Conservation (phyloP, 108 stramenopile genomes). For the Mayamaea pseudoterrestris region DNA sequence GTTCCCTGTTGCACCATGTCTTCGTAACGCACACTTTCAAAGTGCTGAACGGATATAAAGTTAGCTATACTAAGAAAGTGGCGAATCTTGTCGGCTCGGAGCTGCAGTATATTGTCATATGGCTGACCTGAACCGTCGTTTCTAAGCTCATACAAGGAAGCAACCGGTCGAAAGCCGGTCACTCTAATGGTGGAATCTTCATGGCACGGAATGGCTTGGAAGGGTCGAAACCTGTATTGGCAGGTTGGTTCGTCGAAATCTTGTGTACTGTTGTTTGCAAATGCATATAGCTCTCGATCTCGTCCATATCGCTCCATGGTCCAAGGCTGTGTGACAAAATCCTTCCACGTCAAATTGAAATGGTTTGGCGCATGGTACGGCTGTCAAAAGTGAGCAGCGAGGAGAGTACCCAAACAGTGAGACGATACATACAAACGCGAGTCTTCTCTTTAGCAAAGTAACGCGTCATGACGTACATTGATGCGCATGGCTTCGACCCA, state of each 20-base stretch:
- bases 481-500: no score
- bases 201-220: constrained; percentile 33
- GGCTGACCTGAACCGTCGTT: constrained; percentile 32
- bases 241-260: constrained; percentile 4
- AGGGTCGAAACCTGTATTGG: constrained; percentile 30
- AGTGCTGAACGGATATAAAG: constrained; percentile 25
- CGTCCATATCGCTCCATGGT: not conserved
- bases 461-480: no score
- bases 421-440: no score
- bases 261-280: not conserved
- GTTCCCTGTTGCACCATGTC: constrained; percentile 57
- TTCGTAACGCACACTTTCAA: constrained; percentile 78
- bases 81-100: constrained; percentile 48
- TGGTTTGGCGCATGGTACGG: constrained; percentile 10
- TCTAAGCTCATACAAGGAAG: constrained; percentile 47
- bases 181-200: not conserved
- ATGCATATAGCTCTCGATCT: not conserved
- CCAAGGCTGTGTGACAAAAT: constrained; percentile 8
- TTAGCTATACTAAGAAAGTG: constrained; percentile 3
- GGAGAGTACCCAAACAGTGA: no score
- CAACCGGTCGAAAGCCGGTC: constrained; percentile 9
- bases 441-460: no score
- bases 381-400: no score
- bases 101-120: constrained; percentile 36
- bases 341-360: constrained; percentile 8